Evolutionary conservation across 306 rosid genomes (phyloP).

Genomic region (Pyrus pyrifolia): DNA sequence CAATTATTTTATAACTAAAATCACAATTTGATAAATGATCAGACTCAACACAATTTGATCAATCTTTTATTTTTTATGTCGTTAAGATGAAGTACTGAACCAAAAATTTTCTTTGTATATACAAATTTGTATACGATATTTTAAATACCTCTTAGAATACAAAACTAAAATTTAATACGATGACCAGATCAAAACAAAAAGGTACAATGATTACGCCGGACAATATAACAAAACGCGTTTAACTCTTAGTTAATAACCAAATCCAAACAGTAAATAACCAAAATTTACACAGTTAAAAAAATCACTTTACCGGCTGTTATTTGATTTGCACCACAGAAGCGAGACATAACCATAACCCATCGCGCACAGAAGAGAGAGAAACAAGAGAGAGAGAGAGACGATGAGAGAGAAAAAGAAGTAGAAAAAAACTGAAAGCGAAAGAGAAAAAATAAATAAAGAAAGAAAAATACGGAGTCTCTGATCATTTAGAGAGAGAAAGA

Average conservation of each 20-base stretch:
- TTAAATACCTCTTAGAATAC: too few species aligned
- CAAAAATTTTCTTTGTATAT: too few species aligned
- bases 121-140: too few species aligned
- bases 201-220: neutral
- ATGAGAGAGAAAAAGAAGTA: neutral
- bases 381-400: neutral
- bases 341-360: neutral
- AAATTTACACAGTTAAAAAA: neutral
- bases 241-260: neutral
- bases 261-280: neutral
- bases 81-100: too few species aligned
- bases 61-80: too few species aligned
- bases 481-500: neutral
- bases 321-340: neutral
- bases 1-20: too few species aligned
- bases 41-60: too few species aligned
- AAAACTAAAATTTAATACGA: too few species aligned
- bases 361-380: neutral
- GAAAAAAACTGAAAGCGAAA: neutral
- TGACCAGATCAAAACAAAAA: neutral
- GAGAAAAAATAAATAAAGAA: neutral
- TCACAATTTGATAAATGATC: too few species aligned
- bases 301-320: neutral
- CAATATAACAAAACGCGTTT: neutral
- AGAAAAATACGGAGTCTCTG: neutral